Percentiles rank a stretch among this genome's conserved stretches.
phyloP scores from a whole-genome alignment of 2,329 filamentous ascomycete species.

The Botrytis paeoniae region DNA sequence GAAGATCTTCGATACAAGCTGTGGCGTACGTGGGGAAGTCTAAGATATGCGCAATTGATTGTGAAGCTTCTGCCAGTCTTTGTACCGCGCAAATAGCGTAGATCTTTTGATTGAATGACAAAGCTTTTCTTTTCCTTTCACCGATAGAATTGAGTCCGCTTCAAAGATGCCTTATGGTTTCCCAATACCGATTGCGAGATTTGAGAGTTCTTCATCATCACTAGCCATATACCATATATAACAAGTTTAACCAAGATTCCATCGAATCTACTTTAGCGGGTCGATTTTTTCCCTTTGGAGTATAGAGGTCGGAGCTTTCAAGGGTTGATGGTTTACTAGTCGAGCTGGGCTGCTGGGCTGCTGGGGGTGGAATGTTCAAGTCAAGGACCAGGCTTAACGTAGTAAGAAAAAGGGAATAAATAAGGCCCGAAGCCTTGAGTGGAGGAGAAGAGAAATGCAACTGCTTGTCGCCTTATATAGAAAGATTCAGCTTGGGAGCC shows the following conservation, averaged over 20 bases:
- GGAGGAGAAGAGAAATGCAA: neutral
- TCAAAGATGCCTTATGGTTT: conserved; percentile 30
- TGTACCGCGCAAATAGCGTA: conserved; percentile 18
- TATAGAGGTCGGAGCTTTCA: conserved; percentile 14
- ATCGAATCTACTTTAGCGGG: conserved; percentile 17
- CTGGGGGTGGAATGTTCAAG: neutral
- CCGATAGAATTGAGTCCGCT: conserved; percentile 18
- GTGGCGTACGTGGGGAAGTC: conserved; percentile 20
- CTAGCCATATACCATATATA: conserved; percentile 25
- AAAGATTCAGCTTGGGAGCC: neutral
- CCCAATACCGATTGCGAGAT: conserved; percentile 31
- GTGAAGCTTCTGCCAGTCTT: conserved; percentile 20
- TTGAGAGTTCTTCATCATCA: conserved; percentile 36
- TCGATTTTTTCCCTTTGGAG: conserved; percentile 12
- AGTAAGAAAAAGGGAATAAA: neutral
- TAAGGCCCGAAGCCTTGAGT: neutral
- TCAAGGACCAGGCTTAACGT: neutral
- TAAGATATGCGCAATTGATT: conserved; percentile 18
- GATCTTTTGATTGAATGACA: conserved; percentile 13
- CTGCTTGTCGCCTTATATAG: neutral
- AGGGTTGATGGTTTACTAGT: conserved; percentile 13
- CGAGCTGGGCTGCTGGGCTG: neutral
- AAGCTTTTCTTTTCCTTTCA: conserved; percentile 10
- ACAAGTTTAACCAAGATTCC: conserved; percentile 18
- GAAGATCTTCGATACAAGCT: conserved; percentile 15